phyloP scores from a whole-genome alignment of 495 filamentous ascomycete species.

The Parathielavia hyrcaniae region DNA sequence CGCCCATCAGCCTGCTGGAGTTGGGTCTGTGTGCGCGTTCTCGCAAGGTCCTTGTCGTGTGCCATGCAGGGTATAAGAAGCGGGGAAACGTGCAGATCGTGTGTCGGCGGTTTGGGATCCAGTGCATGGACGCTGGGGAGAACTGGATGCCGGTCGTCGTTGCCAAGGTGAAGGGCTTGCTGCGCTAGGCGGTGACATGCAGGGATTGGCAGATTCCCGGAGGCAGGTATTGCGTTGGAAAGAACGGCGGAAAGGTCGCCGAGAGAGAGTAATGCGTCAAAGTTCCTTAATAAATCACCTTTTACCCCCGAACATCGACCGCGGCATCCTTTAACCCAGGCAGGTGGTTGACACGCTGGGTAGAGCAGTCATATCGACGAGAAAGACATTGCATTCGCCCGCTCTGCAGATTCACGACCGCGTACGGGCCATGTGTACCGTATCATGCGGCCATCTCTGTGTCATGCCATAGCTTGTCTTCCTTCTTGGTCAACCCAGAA shows the following conservation, averaged over 20 bases:
- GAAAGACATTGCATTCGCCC: too few species aligned
- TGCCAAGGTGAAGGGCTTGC: not conserved
- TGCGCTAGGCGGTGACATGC: not conserved
- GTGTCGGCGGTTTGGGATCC: constrained; percentile 40
- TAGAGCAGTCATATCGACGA: too few species aligned
- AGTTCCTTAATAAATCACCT: too few species aligned
- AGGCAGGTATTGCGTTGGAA: not conserved
- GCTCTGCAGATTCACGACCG: too few species aligned
- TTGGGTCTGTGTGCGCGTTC: constrained; percentile 41
- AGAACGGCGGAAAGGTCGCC: not conserved
- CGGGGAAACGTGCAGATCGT: constrained; percentile 53
- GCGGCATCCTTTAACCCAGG: too few species aligned
- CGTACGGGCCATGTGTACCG: too few species aligned
- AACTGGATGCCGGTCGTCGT: constrained; percentile 12
- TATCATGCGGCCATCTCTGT: too few species aligned
- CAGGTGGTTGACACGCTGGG: too few species aligned
- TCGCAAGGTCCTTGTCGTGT: constrained; percentile 47
- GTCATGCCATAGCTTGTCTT: too few species aligned
- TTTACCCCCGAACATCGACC: too few species aligned
- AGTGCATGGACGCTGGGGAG: constrained; percentile 32
- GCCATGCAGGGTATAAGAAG: constrained; percentile 49
- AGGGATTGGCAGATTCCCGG: too few species aligned
- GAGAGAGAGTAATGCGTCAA: not conserved
- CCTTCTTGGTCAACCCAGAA: too few species aligned
- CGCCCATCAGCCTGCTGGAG: constrained; percentile 29